Base-by-base conservation (phyloP, 1,139 yeast species). In the Komagataea norvegica region DNA sequence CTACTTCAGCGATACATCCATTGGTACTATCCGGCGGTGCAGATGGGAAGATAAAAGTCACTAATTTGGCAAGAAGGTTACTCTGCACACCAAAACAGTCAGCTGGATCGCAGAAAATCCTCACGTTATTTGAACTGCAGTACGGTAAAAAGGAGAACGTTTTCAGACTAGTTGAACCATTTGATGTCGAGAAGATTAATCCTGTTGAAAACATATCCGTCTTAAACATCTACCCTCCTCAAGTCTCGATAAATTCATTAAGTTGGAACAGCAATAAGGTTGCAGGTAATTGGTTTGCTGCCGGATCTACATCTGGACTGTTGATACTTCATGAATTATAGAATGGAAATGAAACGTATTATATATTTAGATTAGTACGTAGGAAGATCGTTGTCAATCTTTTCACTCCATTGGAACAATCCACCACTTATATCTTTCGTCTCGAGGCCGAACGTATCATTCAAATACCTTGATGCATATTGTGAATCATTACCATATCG, bases 401-500 rank as follows among this genome's bases (percentile, higher is more conserved):
- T 67, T 15, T 64, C 68, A 38, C 84, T 71, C 87, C 95, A 91
- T 49, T 67, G 70, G 42, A 71, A 67, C 24, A 88, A 62, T 0
- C 98, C 98, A 2, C 97, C 97, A 11, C 59, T 65, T 6, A 91
- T 67, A 56, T 91, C 96, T 40, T 64, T 68, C 13, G 75, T 62
- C 0, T 55, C 41, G 18, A 71, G 61, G 0, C 77, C 77, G 39
- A 73, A 62, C 5, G 67, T 61, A 11, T 72, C 76, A 34, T 68
- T 64, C 34, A 91, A 59, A 33, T 69, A 62, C 43, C 67, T 61
- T 0, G 85, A 78, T 0, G 95, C 95, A 15, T 77, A 60, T 52
- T 86, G 91, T 0, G 97, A 89, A 57, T 91, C 97, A 57, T 87
- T 88, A 6, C 99, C 99, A 55, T 69, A 79, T 27, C 97, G 71